phyloP scores from a whole-genome alignment of 352 stramenopile genomes.

The Pythium vanterpoolii region DNA sequence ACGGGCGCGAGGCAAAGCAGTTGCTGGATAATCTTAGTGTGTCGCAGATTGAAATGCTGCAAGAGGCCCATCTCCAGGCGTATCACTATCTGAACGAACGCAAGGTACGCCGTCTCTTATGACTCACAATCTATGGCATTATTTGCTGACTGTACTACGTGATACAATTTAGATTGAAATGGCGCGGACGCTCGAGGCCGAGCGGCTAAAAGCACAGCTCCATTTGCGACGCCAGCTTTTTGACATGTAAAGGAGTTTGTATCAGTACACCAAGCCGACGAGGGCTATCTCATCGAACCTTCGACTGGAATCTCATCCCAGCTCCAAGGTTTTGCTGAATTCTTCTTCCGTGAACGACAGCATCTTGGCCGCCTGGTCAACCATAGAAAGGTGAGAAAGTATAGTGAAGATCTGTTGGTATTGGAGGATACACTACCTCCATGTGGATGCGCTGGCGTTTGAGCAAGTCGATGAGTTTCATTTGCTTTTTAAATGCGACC shows the following conservation, averaged over 20 bases:
- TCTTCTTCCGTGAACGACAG: slow-evolving; percentile 83
- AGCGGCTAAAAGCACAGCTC: slow-evolving; percentile 68
- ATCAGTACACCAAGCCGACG: no score
- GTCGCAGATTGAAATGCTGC: slow-evolving; percentile 76
- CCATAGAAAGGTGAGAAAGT: background rate
- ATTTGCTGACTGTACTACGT: no score
- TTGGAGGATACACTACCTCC: no score
- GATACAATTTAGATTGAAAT: slow-evolving; percentile 71
- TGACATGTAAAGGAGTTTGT: slow-evolving; percentile 27
- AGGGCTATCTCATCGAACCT: background rate
- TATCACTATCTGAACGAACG: slow-evolving; percentile 83
- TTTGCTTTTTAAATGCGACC: slow-evolving; percentile 81
- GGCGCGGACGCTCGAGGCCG: slow-evolving; percentile 64
- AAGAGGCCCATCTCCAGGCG: slow-evolving; percentile 78
- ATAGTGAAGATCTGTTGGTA: no score
- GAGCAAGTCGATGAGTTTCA: slow-evolving; percentile 85
- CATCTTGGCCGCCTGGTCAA: slow-evolving; percentile 69
- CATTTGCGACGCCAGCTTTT: slow-evolving; percentile 65
- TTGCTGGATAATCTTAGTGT: slow-evolving; percentile 64
- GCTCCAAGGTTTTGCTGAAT: slow-evolving; percentile 74
- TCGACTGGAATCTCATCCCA: slow-evolving; percentile 29
- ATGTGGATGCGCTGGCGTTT: slow-evolving; percentile 86
- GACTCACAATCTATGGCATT: no score
- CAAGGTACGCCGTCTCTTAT: no score
- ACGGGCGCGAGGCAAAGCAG: slow-evolving; percentile 39